phyloP scores from a whole-genome alignment of 1,284 basidiomycete genomes.

The Laetiporus sulphureus region DNA sequence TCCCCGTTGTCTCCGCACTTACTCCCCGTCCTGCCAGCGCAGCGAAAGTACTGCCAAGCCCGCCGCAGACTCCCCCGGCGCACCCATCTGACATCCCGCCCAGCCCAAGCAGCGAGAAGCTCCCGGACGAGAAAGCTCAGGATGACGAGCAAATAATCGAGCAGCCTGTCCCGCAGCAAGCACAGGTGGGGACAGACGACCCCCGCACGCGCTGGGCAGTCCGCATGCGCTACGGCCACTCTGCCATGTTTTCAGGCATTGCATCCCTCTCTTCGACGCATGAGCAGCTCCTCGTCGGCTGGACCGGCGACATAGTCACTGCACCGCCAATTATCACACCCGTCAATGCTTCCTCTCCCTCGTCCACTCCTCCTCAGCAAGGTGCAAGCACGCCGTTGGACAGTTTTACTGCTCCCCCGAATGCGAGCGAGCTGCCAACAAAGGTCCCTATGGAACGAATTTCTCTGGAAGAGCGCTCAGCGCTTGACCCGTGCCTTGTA shows the following conservation, averaged over 20 bases:
- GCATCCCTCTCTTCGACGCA: slow-evolving; percentile 77
- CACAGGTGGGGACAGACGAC: slow-evolving; percentile 7
- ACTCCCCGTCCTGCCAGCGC: slow-evolving; percentile 34
- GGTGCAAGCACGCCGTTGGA: slow-evolving; percentile 9
- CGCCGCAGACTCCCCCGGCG: slow-evolving; percentile 61
- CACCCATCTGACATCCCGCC: slow-evolving; percentile 37
- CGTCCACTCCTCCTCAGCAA: slow-evolving; percentile 13
- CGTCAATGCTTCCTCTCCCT: slow-evolving; percentile 9
- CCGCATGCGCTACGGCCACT: slow-evolving; percentile 80
- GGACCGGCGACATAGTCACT: slow-evolving; percentile 81
- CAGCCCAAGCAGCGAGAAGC: slow-evolving; percentile 11
- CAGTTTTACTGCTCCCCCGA: slow-evolving; percentile 10
- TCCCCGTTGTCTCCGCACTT: slow-evolving; percentile 62
- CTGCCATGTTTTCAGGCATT: slow-evolving; percentile 94
- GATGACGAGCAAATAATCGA: no score
- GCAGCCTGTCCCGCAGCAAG: slow-evolving; percentile 13
- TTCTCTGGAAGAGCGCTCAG: slow-evolving; percentile 49
- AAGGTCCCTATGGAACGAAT: slow-evolving; percentile 49
- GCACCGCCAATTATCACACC: slow-evolving; percentile 19
- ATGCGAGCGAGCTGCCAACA: slow-evolving; percentile 9
- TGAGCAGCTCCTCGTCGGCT: slow-evolving; percentile 89
- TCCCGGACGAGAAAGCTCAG: slow-evolving; percentile 7
- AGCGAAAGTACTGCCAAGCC: slow-evolving; percentile 57
- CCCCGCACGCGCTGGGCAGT: slow-evolving; percentile 59
- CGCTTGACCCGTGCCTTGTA: slow-evolving; percentile 54